Base-by-base conservation (phyloP, 2,329 filamentous ascomycete genomes). In the Dactylonectria estremocensis region DNA sequence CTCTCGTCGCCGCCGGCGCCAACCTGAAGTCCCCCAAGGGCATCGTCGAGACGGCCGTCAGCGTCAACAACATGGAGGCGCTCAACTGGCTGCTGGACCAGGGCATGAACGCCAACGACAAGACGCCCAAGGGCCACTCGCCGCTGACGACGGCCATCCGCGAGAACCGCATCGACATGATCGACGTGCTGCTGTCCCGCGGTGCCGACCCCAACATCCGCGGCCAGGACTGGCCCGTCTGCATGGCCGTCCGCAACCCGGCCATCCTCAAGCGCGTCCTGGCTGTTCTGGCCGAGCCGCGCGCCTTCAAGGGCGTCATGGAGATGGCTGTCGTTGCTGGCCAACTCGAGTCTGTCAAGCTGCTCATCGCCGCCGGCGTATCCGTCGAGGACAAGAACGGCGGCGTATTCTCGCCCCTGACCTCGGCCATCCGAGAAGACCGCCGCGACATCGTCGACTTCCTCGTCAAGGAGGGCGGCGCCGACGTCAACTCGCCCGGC, bases 371-470 rank as follows among this genome's bases (percentile, higher is more conserved):
- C 16, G 89, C 90, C 0, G 91, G 91, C 14, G 88, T 92, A 18
- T 90, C 86, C 46, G 89, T 92, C 61, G 91, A 93, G 77, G 91
- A 92, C 80, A 91, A 90, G 80, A 93, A 91, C 75, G 91, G 90
- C 20, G 91, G 91, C 60, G 91, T 93, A 55, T 93, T 93, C 81
- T 92, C 89, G 1, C 89, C 90, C 0, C 84, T 93, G 4, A 93
- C 90, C 0, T 91, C 89, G 0, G 89, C 90, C 9, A 88, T 92
- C 63, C 89, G 90, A 13, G 91, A 93, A 78, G 83, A 88, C 28
- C 85, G 85, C 71, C 87, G 85, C 50, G 86, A 87, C 0, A 92
- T 92, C 63, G 89, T 91, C 46, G 78, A 78, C 4, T 92, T 84
- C 80, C 84, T 93, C 10, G 82, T 93, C 64, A 84, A 88, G 55